Base-by-base conservation (phyloP, 768 basidiomycete genomes). In the Lyophyllum shimeji region DNA sequence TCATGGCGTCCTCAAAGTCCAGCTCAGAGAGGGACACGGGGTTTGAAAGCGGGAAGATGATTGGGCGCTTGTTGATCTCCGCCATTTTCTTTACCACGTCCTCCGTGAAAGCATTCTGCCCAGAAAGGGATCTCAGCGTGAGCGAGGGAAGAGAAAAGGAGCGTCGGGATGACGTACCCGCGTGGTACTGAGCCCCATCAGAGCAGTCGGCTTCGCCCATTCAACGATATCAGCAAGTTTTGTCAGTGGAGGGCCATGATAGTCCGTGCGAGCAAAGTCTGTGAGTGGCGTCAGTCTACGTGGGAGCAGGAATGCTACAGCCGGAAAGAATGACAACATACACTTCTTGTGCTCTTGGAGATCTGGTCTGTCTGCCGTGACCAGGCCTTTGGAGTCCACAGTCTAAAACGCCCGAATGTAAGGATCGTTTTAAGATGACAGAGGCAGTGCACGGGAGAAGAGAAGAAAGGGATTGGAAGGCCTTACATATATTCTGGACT, bases 41-140 rank as follows among this genome's bases (percentile, higher is more conserved):
- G 67, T 92, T 92, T 31, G 87, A 89, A 0, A 92, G 80, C 31
- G 90, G 89, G 74, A 93, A 90, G 65, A 92, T 82, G 73, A 91
- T 86, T n/a, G 90, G 90, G 1, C 82, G 81, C 17, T 70, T 62
- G 70, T 90, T 91, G 44, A 85, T 69, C 7, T 76, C 70, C 17
- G 82, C 79, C 87, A 92, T 89, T 37, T 77, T 70, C 52, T 74
- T 74, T 29, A 92, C 82, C 29, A 84, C 82, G 11, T 81, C 74
- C 66, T 86, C 77, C 11, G 74, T 80, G 74, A 93, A 93, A 1
- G 87, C 86, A 59, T 77, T 77, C 76, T 79, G 58, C 13, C n/a
- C 6, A 13, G 17, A 17, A 34, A 40, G 73, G 74, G 70, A 20
- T 51, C 20, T 21, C 46, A 23, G 23, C 43, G 31, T 56, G 52